phyloP scores from a whole-genome alignment of 169 alveolate genomes.

The Amoebophrya sp. region DNA sequence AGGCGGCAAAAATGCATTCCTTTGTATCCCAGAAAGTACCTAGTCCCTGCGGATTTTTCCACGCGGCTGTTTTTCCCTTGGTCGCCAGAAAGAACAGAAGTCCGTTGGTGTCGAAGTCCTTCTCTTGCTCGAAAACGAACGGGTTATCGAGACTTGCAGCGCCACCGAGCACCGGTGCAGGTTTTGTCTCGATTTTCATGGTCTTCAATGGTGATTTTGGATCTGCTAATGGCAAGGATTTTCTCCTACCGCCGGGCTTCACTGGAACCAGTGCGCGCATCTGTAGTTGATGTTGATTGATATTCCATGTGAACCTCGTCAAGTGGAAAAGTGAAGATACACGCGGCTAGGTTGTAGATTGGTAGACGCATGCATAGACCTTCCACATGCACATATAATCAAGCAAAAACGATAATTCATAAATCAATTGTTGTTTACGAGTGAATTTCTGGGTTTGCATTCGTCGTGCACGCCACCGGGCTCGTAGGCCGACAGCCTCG shows the following conservation, averaged over 20 bases:
- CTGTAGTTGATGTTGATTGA: neutral
- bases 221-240: neutral
- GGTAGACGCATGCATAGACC: no score
- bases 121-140: neutral
- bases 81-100: neutral
- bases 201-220: neutral
- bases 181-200: neutral
- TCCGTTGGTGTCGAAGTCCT: neutral
- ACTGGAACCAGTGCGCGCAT: neutral
- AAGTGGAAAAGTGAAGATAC: no score
- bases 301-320: no score
- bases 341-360: no score
- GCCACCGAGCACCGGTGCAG: neutral
- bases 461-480: neutral
- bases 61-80: neutral
- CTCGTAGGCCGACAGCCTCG: neutral
- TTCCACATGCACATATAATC: no score
- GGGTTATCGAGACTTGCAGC: neutral
- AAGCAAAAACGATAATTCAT: no score
- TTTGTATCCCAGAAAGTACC: no score
- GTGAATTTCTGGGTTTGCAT: neutral
- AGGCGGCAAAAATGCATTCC: no score
- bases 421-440: no score
- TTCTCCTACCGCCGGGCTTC: neutral
- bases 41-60: neutral